Evolutionary conservation across 2,329 filamentous ascomycete species (phyloP), one percentile per base, ranked within the genome.

Genomic region (Paracamarosporium sp.): DNA sequence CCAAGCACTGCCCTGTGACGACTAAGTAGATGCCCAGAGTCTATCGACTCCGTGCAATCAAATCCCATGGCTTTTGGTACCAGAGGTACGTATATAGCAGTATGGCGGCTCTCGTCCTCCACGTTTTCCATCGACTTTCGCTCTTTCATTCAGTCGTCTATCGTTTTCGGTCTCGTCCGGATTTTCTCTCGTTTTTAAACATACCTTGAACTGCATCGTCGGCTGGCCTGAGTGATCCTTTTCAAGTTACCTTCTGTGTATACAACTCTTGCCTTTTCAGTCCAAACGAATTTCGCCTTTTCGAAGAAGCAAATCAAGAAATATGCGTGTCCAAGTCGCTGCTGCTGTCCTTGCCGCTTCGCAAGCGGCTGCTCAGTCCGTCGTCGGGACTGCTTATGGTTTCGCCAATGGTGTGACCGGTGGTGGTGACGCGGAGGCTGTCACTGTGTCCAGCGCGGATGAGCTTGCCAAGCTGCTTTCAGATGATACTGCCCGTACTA

Each of bases 351-450:
- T 69, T 28, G 63, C 56, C 12, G 62, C 58, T 2, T 62, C 60
- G 28, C 61, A 59, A 35, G 60, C 54, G 1, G 64, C 65, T 12
- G 64, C 66, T 5, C 67, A 70, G 53, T 50, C 57, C 11, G 68
- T 61, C 52, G 66, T 68, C 15, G 68, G 68, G 15, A 68, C 59
- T 24, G 59, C 68, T 3, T 65, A 65, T 8, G 68, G 68, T 40
- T 71, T 70, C 28, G 68, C 67, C 20, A 50, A 54, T 1, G 67
- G 62, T 38, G 60, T 63, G 1, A 71, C 68, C 4, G 68, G 67
- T 24, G 68, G 68, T 52, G 68, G 67, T 20, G 55, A 58, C 27
- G 65, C 64, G 4, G 55, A 63, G 4, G 63, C 62, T n/a, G 66
- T 68, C 9, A 66, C 62, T 20, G 67, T 66, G 2, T 58, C 67